Percentiles rank a stretch among this genome's conserved stretches.
Evolutionary conservation across 2,329 filamentous ascomycete species (phyloP).

Genomic region (Leptographium galeiforme): DNA sequence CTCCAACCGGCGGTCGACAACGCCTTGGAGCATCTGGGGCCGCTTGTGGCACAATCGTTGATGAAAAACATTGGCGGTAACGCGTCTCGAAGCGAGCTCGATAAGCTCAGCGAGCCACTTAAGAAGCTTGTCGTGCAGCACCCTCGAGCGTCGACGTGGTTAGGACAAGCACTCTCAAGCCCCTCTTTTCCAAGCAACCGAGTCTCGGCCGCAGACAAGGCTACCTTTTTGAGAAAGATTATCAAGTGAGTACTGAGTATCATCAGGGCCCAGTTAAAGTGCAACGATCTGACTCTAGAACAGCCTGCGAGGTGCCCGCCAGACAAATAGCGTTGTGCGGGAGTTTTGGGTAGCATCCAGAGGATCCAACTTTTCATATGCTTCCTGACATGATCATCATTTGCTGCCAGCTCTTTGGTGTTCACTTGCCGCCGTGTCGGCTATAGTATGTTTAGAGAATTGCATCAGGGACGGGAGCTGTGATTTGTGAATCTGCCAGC

Average conservation of each 20-base stretch:
- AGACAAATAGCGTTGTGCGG: constrained; percentile 53
- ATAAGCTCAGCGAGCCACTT: constrained; percentile 55
- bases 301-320: constrained; percentile 48
- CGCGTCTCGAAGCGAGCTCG: constrained; percentile 57
- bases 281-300: neutral
- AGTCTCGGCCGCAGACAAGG: constrained; percentile 45
- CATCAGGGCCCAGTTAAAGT: neutral
- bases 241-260: constrained; percentile 35
- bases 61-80: constrained; percentile 54
- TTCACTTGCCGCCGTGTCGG: neutral
- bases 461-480: neutral
- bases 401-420: too few relatives aligned
- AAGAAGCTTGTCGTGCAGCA: constrained; percentile 52
- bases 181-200: constrained; percentile 46
- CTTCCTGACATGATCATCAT: constrained; percentile 20
- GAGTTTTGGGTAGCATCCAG: constrained; percentile 63
- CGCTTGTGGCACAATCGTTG: constrained; percentile 43
- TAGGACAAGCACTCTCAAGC: constrained; percentile 44
- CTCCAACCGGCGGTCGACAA: constrained; percentile 30
- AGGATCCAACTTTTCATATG: constrained; percentile 47
- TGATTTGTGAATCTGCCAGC: neutral
- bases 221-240: constrained; percentile 51
- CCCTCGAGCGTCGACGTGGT: constrained; percentile 43
- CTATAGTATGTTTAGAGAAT: neutral
- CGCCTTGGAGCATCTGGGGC: constrained; percentile 47